Conservation (phyloP, 2,329 filamentous ascomycete genomes). For the Neopestalotiopsis sp. region DNA sequence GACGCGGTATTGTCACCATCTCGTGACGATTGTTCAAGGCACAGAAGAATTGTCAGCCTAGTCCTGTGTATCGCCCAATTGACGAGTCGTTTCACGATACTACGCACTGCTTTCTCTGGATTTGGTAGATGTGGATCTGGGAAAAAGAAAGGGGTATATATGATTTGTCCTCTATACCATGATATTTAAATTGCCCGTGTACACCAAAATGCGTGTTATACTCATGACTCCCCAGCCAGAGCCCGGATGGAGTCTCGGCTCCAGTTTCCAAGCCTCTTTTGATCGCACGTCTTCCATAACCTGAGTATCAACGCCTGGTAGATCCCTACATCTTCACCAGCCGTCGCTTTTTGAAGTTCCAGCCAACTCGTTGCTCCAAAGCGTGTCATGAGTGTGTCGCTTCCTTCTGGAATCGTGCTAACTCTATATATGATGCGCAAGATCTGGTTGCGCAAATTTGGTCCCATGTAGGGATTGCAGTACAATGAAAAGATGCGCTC, state of each 20-base stretch:
- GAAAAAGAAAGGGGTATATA: neutral
- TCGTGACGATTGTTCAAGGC: neutral
- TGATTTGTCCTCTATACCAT: neutral
- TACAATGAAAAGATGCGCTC: slow-evolving; percentile 52
- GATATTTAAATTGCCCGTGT: neutral
- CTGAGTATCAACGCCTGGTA: slow-evolving; percentile 33
- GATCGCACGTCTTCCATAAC: slow-evolving; percentile 38
- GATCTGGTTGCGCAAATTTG: slow-evolving; percentile 33
- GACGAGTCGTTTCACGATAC: no score
- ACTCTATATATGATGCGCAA: slow-evolving; percentile 35
- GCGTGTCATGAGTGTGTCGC: slow-evolving; percentile 38
- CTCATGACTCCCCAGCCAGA: slow-evolving; percentile 23
- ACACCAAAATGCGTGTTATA: neutral
- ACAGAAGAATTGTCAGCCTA: no score
- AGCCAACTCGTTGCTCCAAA: slow-evolving; percentile 39
- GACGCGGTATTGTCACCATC: neutral
- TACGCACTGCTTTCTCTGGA: neutral
- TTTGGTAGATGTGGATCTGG: neutral
- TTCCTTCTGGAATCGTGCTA: slow-evolving; percentile 36
- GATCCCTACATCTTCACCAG: slow-evolving; percentile 27
- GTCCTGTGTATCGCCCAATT: no score
- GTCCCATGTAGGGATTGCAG: slow-evolving; percentile 34
- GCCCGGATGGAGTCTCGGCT: slow-evolving; percentile 34
- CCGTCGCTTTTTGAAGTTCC: slow-evolving; percentile 30
- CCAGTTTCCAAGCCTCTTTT: slow-evolving; percentile 37